Base-by-base conservation (phyloP, 1,284 basidiomycete genomes). In the Austroboletus niveus region DNA sequence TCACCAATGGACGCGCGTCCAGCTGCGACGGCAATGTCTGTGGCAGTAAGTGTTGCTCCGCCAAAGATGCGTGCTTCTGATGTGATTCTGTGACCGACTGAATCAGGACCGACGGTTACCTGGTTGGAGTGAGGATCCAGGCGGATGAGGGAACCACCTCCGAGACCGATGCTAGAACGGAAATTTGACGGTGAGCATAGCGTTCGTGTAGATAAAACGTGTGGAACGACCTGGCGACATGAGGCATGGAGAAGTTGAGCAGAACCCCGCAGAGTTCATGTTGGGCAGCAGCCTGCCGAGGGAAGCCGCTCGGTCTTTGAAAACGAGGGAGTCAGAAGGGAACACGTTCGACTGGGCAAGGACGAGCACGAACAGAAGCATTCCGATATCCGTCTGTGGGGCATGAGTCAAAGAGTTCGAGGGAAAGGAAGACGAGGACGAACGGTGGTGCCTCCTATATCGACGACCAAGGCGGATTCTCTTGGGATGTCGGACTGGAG, bases 401-500 rank as follows among this genome's bases (percentile, higher is more conserved):
- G 40, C 56, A 43, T n/a, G 24, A 45, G 53, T 62, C 41, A 53
- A 34, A 54, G 49, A 43, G 38, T 54, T 57, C 58, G 47, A 59
- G 58, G 47, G 57, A 55, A 22, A 46, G 34, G 20, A 53, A 53
- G 40, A 24, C 40, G 31, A 24, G 51, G 46, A 60, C 74, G 73
- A 40, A 78, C 75, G 22, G 77, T 78, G 1, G 79, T 80, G 6
- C 78, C 79, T 43, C 82, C 82, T 47, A 84, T 75, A 60, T 84
- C 82, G 35, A 80, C 70, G 0, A 84, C 82, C 45, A 84, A 69
- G 5, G 72, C 72, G 17, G 76, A 72, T 69, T 78, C 65, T 46
- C 67, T 67, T 52, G 63, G 49, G 57, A 70, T 53, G 67, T 68
- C 61, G 32, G 59, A 58, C 48, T 73, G 69, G 35, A 75, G 56